Conservation (phyloP, 2,329 filamentous ascomycete genomes). For the Paracoccidioides brasiliensis region DNA sequence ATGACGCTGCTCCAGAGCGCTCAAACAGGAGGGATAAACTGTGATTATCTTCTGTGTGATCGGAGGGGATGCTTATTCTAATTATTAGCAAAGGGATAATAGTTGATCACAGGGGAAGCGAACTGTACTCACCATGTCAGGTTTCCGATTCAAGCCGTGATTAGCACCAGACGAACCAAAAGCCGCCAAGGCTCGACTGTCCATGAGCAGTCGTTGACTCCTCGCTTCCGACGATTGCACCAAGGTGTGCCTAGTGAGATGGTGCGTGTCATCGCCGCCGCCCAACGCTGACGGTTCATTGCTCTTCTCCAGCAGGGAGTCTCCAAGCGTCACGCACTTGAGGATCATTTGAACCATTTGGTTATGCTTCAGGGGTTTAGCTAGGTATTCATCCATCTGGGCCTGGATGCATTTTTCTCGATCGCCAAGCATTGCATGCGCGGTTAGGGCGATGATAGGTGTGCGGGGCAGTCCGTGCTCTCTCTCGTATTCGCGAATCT, state of each 20-base stretch:
- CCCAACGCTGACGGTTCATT: constrained; percentile 31
- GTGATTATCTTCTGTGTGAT: constrained; percentile 36
- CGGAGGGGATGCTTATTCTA: constrained; percentile 31
- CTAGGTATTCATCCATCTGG: constrained; percentile 98
- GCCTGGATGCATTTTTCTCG: constrained; percentile 96
- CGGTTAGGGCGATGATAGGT: constrained; percentile 91
- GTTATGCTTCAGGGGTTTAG: constrained; percentile 91
- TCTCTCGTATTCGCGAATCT: constrained; percentile 90
- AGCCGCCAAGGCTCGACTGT: constrained; percentile 57
- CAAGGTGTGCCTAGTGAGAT: constrained; percentile 8
- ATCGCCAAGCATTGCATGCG: constrained; percentile 97
- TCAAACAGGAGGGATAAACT: too few relatives aligned
- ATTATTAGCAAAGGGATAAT: neutral
- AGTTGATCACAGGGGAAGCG: neutral
- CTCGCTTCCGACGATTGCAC: constrained; percentile 22
- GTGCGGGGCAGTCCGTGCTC: constrained; percentile 68
- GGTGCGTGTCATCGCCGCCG: constrained; percentile 18
- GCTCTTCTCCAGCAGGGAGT: constrained; percentile 30
- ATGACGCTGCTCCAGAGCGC: too few relatives aligned
- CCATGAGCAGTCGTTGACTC: constrained; percentile 41
- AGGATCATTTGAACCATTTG: constrained; percentile 96
- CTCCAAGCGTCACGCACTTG: constrained; percentile 83
- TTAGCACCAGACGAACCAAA: constrained; percentile 36
- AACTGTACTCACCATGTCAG: constrained; percentile 5
- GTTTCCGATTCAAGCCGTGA: constrained; percentile 35